These are phyloP conservation scores for Cubamyces lactineus DNA, from an alignment of 768 basidiomycete genomes.

Conservation along the genomic window DNA sequence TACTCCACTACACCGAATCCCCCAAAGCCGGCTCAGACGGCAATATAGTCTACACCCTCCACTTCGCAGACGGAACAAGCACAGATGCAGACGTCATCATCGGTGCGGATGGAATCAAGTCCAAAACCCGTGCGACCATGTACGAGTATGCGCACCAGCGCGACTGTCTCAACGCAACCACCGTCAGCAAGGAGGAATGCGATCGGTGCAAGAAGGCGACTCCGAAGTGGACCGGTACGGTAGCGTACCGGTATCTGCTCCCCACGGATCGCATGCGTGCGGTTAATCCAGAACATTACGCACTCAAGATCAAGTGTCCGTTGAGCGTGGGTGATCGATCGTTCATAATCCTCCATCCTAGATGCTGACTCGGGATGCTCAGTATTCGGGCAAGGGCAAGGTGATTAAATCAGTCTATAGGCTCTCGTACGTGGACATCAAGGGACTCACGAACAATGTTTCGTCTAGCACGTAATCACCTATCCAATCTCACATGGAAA, in stretches of 20 bases:
- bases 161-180: constrained; percentile 6
- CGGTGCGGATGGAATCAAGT: constrained; percentile 36
- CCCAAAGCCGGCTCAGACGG: background rate
- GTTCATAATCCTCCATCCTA: too few relatives aligned
- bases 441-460: too few relatives aligned
- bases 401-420: constrained; percentile 1
- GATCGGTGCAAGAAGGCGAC: constrained; percentile 17
- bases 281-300: constrained; percentile 23
- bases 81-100: constrained; percentile 33
- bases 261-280: constrained; percentile 27
- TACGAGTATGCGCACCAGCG: constrained; percentile 21
- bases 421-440: background rate
- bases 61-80: constrained; percentile 28
- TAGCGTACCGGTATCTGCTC: constrained; percentile 33
- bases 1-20: constrained; percentile 25
- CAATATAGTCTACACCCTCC: constrained; percentile 15
- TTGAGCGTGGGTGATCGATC: constrained; percentile 13
- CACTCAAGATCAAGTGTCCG: constrained; percentile 13
- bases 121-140: constrained; percentile 30
- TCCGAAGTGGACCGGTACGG: constrained; percentile 34
- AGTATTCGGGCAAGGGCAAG: constrained; percentile 30
- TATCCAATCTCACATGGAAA: constrained; percentile 33
- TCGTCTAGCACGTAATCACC: constrained; percentile 31
- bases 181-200: constrained; percentile 9
- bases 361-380: too few relatives aligned